Conservation (phyloP, 768 basidiomycete genomes). For the Tephrocybe sp. region DNA sequence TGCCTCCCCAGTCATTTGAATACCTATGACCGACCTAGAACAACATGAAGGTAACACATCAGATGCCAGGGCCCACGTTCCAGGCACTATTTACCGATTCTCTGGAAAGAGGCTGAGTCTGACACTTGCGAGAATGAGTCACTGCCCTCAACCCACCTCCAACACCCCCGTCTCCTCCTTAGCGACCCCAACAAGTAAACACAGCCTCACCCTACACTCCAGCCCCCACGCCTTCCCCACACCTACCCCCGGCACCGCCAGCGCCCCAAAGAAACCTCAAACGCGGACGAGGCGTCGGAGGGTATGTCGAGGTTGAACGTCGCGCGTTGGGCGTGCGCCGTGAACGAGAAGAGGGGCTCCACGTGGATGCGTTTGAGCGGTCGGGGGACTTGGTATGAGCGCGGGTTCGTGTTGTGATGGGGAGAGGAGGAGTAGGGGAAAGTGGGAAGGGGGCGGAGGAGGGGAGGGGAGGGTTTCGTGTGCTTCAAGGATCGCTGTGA, state of each 20-base stretch:
- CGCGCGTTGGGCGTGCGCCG: conserved; percentile 69
- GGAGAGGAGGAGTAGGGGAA: conserved; percentile 42
- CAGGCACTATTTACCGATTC: too few relatives aligned
- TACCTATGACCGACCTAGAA: too few relatives aligned
- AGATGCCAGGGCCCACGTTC: too few relatives aligned
- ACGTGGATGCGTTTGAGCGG: conserved; percentile 77
- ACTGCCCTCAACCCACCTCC: too few relatives aligned
- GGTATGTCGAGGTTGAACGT: conserved; percentile 93
- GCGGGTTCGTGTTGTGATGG: too few relatives aligned
- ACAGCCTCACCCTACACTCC: conserved; percentile 87
- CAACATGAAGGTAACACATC: too few relatives aligned
- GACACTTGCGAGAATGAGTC: too few relatives aligned
- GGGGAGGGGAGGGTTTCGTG: conserved; percentile 79
- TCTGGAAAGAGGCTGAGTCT: too few relatives aligned
- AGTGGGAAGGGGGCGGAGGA: conserved; percentile 45
- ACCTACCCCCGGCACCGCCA: conserved; percentile 17
- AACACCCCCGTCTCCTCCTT: too few relatives aligned
- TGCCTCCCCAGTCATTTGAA: too few relatives aligned
- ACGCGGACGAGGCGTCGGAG: conserved; percentile 86
- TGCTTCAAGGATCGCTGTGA: conserved; percentile 87
- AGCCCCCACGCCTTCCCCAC: conserved; percentile 61
- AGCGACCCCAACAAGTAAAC: conserved; percentile 80
- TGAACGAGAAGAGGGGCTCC: conserved; percentile 80
- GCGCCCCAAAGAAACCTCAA: conserved; percentile 60
- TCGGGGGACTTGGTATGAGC: conserved; percentile 43